Evolutionary conservation across 805 yeast species (phyloP).

Genomic region (Candida dendrica): DNA sequence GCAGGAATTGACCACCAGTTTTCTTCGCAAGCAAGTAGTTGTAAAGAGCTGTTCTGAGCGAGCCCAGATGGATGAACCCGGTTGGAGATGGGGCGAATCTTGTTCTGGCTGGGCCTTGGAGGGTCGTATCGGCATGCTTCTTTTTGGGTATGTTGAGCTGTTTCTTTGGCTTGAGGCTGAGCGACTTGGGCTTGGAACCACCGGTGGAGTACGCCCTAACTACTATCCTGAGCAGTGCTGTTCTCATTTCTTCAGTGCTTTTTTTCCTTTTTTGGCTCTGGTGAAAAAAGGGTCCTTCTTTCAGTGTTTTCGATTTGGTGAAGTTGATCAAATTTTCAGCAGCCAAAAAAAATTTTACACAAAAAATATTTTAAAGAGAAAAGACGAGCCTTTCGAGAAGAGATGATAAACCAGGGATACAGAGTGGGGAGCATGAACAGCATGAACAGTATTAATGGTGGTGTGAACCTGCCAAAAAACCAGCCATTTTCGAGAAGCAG

Average conservation of each 20-base stretch:
- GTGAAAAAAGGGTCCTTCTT: no score
- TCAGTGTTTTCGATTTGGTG: no score
- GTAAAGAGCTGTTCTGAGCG: slow-evolving; percentile 86
- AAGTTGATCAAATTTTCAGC: no score
- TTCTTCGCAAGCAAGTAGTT: slow-evolving; percentile 75
- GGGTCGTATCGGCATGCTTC: slow-evolving; percentile 29
- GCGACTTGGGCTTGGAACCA: no score
- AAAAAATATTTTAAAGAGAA: no score
- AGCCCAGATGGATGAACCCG: slow-evolving; percentile 89
- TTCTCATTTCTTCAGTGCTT: neutral
- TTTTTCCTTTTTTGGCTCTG: neutral
- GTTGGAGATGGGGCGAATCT: slow-evolving; percentile 99
- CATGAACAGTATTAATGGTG: neutral
- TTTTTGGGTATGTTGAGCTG: slow-evolving; percentile 5
- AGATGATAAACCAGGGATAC: neutral
- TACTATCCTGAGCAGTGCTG: no score
- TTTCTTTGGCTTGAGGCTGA: slow-evolving; percentile 11
- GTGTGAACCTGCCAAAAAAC: neutral
- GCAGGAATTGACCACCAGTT: slow-evolving; percentile 73
- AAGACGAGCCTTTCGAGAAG: no score
- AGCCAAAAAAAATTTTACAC: no score
- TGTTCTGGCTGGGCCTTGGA: slow-evolving; percentile 57
- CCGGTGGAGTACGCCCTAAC: neutral
- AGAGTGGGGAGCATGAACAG: neutral
- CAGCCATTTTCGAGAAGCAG: no score